A percentile compares a stretch with the other conserved stretches of the same genome.
Evolutionary conservation across 129 eudicot genomes (phyloP).

Genomic region (Erigeron canadensis): DNA sequence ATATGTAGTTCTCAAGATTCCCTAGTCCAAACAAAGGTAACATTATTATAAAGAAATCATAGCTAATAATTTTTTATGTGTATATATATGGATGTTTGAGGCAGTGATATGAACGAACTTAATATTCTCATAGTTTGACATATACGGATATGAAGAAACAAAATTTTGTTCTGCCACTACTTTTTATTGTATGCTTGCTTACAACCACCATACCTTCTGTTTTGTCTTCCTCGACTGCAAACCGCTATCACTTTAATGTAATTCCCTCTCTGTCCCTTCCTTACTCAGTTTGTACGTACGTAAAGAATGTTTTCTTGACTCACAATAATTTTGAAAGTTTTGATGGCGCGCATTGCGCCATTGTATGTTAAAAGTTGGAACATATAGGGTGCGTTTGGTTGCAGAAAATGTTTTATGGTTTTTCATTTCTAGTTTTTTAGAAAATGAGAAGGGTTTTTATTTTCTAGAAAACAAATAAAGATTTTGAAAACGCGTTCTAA

Average conservation of each 20-base stretch:
- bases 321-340: too few relatives aligned
- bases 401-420: too few relatives aligned
- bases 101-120: background rate
- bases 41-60: background rate
- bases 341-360: background rate
- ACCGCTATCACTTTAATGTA: slow-evolving; percentile 63
- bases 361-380: too few relatives aligned
- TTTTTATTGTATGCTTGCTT: slow-evolving; percentile 9
- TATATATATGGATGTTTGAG: slow-evolving; percentile 23
- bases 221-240: slow-evolving; percentile 36
- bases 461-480: too few relatives aligned
- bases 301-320: too few relatives aligned
- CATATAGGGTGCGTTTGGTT: too few relatives aligned
- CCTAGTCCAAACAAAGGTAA: background rate
- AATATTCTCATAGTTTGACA: background rate
- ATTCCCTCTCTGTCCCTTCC: slow-evolving; percentile 2
- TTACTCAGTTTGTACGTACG: background rate
- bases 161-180: background rate
- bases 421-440: too few relatives aligned
- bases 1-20: background rate
- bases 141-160: slow-evolving; percentile 9
- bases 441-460: too few relatives aligned
- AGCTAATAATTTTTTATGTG: background rate
- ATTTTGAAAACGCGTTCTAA: too few relatives aligned
- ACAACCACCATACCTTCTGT: slow-evolving; percentile 24